phyloP scores from a whole-genome alignment of 306 rosid species.

The Vicia faba region DNA sequence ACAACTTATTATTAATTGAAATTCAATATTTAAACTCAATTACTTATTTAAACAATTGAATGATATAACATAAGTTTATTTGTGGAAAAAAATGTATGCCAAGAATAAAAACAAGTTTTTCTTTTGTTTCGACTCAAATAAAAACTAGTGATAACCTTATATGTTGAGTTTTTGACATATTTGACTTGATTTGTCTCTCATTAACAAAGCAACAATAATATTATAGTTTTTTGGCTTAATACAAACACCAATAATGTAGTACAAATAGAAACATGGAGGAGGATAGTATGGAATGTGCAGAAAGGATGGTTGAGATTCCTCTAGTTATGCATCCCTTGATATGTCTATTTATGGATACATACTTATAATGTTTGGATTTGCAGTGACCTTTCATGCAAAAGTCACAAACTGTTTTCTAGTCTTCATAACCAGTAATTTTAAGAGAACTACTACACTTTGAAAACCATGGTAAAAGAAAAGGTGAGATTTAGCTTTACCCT shows the following conservation, averaged over 20 bases:
- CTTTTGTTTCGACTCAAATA: too few species aligned
- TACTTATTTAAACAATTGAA: too few species aligned
- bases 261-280: not conserved
- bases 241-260: not conserved
- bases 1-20: too few species aligned
- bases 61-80: too few species aligned
- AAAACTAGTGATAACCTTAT: too few species aligned
- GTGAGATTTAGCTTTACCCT: not conserved
- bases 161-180: too few species aligned
- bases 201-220: not conserved
- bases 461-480: slow-evolving; percentile 6
- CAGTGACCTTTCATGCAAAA: slow-evolving; percentile 9
- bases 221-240: not conserved
- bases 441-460: not conserved
- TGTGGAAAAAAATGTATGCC: too few species aligned
- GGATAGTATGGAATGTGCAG: slow-evolving; percentile 8
- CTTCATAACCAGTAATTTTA: slow-evolving; percentile 15
- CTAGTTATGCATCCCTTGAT: slow-evolving; percentile 30
- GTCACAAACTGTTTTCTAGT: slow-evolving; percentile 3
- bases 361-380: slow-evolving; percentile 10
- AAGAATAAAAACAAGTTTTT: too few species aligned
- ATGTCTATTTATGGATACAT: slow-evolving; percentile 20
- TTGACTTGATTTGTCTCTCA: too few species aligned
- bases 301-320: not conserved
- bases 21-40: too few species aligned